Conservation (phyloP, 371 early-diverging fungal genomes). For the Mycotypha africana region DNA sequence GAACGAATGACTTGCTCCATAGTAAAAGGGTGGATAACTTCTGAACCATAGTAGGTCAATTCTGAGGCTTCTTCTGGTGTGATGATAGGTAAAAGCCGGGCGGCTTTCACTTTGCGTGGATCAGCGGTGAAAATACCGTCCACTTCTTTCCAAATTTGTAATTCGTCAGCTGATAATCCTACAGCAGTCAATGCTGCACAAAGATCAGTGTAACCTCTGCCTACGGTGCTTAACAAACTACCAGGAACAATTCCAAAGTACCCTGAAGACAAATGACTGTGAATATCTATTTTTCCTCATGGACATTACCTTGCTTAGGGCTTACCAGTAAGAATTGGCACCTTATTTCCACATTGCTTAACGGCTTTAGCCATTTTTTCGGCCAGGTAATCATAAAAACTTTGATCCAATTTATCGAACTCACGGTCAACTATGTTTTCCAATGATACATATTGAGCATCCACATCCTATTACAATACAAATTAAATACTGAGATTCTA, state of each 20-base stretch:
- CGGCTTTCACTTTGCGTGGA: slow-evolving; percentile 93
- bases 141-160: slow-evolving; percentile 99
- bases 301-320: background rate
- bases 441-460: slow-evolving; percentile 80
- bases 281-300: background rate
- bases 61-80: slow-evolving; percentile 99
- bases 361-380: slow-evolving; percentile 63
- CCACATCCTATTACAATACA: slow-evolving; percentile 55
- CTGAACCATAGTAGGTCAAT: slow-evolving; percentile 95
- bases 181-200: slow-evolving; percentile 95
- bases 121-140: slow-evolving; percentile 99
- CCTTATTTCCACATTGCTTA: slow-evolving; percentile 57
- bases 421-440: slow-evolving; percentile 77
- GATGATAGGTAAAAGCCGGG: slow-evolving; percentile 85
- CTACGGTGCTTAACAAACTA: slow-evolving; percentile 83
- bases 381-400: slow-evolving; percentile 88
- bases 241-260: slow-evolving; percentile 97
- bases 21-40: slow-evolving; percentile 98
- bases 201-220: slow-evolving; percentile 97
- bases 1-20: slow-evolving; percentile 98
- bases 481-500: background rate
- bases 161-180: slow-evolving; percentile 79
- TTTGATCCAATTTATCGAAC: slow-evolving; percentile 84
- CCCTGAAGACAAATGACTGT: slow-evolving; percentile 39
- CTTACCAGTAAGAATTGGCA: slow-evolving; percentile 83